A percentile compares a stretch with the other conserved stretches of the same genome.
Evolutionary conservation across 805 yeast genomes (phyloP).

Genomic region (Zygosaccharomyces siamensis): DNA sequence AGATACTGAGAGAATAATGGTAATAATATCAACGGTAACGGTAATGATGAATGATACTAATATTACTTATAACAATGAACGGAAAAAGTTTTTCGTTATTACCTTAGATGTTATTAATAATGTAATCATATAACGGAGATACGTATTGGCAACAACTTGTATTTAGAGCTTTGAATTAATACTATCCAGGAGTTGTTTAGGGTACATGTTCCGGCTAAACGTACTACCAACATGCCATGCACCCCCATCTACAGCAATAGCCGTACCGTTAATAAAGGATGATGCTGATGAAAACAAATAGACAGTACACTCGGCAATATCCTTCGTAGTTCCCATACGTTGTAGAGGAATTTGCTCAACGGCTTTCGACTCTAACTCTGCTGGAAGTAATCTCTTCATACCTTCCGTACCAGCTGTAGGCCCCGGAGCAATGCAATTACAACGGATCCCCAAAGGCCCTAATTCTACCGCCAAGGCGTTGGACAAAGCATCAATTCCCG

Average conservation of each 20-base stretch:
- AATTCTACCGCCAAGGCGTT: conserved; percentile 83
- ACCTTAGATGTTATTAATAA: background rate
- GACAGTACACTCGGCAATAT: conserved; percentile 85
- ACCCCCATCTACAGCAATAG: conserved; percentile 85
- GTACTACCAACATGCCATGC: conserved; percentile 72
- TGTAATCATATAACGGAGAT: conserved; percentile 1
- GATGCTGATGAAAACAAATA: conserved; percentile 83
- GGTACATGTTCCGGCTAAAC: conserved; percentile 39
- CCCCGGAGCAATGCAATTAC: conserved; percentile 89
- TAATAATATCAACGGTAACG: background rate
- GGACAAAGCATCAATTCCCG: conserved; percentile 86
- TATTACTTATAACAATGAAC: background rate
- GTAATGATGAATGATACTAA: conserved; percentile 1
- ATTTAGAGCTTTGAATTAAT: conserved; percentile 37
- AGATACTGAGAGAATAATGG: conserved; percentile 12
- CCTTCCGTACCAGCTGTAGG: conserved; percentile 88
- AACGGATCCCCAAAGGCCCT: conserved; percentile 83
- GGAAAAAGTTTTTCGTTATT: background rate
- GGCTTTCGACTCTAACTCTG: conserved; percentile 39
- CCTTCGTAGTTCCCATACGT: conserved; percentile 63
- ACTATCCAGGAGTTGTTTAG: conserved; percentile 37
- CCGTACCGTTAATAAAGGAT: conserved; percentile 67
- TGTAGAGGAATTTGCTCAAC: conserved; percentile 49
- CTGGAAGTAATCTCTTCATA: conserved; percentile 53
- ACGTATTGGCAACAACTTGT: background rate